A percentile compares a stretch with the other conserved stretches of the same genome.
phyloP scores from a whole-genome alignment of 2,329 filamentous ascomycete species.

The Alternaria dauci region DNA sequence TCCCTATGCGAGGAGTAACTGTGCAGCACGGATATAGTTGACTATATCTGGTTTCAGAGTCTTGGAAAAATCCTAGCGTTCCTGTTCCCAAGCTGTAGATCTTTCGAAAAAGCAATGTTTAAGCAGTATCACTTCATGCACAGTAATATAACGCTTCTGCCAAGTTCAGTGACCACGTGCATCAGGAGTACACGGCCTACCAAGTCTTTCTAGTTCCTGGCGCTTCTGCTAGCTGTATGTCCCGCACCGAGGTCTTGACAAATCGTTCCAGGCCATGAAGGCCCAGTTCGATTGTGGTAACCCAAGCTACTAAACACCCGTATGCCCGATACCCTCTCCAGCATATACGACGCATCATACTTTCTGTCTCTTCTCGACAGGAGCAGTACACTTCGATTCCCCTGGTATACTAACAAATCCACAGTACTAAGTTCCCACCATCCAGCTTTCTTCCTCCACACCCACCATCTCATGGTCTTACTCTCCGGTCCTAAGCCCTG shows the following conservation, averaged over 20 bases:
- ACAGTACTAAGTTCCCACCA: constrained; percentile 34
- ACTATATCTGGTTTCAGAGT: background rate
- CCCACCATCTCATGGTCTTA: constrained; percentile 67
- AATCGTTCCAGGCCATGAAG: background rate
- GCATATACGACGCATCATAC: background rate
- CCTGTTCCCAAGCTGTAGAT: background rate
- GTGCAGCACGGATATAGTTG: background rate
- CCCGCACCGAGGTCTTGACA: background rate
- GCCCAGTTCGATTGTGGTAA: background rate
- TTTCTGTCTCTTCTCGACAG: constrained; percentile 1
- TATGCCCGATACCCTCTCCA: background rate
- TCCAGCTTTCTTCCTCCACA: constrained; percentile 64
- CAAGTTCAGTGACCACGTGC: background rate
- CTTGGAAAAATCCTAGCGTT: background rate
- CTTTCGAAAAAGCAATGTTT: background rate
- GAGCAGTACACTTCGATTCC: constrained; percentile 15
- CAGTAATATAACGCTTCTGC: background rate
- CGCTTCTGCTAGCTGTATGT: background rate
- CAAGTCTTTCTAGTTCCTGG: background rate
- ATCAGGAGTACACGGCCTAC: background rate
- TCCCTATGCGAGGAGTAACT: background rate
- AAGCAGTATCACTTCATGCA: background rate
- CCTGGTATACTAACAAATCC: constrained; percentile 25
- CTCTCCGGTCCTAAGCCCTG: constrained; percentile 65
- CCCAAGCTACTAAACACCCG: background rate